phyloP scores from a whole-genome alignment of 2,329 filamentous ascomycete species.

The Colletotrichum sp. region DNA sequence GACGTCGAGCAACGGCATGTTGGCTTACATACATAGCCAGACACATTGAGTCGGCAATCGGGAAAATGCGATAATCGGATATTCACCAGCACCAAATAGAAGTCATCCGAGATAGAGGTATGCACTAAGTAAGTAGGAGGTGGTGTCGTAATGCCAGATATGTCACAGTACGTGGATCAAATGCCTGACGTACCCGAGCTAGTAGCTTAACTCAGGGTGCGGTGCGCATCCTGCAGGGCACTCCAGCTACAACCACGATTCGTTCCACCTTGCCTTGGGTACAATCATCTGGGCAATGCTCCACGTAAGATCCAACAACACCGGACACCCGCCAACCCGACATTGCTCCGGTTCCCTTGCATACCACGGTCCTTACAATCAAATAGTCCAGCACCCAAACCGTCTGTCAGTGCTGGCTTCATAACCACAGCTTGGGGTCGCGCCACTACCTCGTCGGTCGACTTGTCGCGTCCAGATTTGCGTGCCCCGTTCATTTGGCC shows the following conservation, averaged over 20 bases:
- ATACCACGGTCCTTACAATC: not conserved
- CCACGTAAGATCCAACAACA: not conserved
- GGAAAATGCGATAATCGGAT: not conserved
- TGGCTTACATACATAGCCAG: not conserved
- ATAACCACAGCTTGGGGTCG: not conserved
- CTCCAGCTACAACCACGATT: not conserved
- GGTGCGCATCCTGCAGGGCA: not conserved
- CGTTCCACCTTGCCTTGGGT: not conserved
- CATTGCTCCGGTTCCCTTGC: conserved; percentile 13
- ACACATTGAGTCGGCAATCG: not conserved
- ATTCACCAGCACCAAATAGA: not conserved
- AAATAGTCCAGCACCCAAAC: not conserved
- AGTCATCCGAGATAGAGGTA: not conserved
- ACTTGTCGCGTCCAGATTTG: not conserved
- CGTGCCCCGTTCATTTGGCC: not conserved
- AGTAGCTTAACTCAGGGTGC: not conserved
- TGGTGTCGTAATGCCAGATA: not conserved
- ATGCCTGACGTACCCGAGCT: not conserved
- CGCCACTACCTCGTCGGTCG: not conserved
- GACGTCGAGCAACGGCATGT: not conserved
- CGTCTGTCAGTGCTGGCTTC: not conserved
- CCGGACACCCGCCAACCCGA: not conserved
- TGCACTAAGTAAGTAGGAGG: not conserved
- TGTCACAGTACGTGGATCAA: not conserved
- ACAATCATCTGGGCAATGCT: not conserved